Base-by-base conservation (phyloP, 2,329 filamentous ascomycete species). In the Colletotrichum coccodes region DNA sequence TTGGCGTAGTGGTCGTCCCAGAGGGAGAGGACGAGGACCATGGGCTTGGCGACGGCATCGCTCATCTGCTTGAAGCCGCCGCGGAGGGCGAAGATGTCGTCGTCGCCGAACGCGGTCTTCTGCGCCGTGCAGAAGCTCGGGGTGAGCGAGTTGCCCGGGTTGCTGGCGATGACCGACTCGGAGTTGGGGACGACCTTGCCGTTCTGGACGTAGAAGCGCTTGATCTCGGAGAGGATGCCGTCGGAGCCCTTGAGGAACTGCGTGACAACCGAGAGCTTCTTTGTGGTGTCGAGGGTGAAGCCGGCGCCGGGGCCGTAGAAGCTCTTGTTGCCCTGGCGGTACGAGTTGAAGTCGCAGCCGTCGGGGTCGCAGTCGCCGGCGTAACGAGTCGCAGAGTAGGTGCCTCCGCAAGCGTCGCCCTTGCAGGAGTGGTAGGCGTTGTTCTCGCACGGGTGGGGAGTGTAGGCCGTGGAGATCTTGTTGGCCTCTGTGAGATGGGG, bases 261-360 rank as follows among this genome's bases (percentile, higher is more conserved):
- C 11, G 90, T 92, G 65, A 92, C 87, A 28, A 92, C 89, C 9
- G 90, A 92, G 73, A 92, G 78, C 73, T 87, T 86, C 75, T 84
- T 81, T 71, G 78, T 85, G 62, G 89, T 90, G 76, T 91, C 86
- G 72, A 92, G 80, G 58, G 81, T 89, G 76, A 82, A 83, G 71
- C 84, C 83, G 0, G 84, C 79, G 58, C 79, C 80, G n/a, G 72
- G 74, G 60, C 90, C 91, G 81, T 88, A 92, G 83, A 91, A 92
- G 77, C 79, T 81, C 68, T 82, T 82, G 79, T 89, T 85, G 70
- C 90, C 91, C 83, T 88, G 84, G 76, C 90, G 90, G 86, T 87
- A 92, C 44, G 85, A 77, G 85, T 92, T 91, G 85, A 90, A 92
- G 78, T 92, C 90, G 75, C 91, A 92, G 46, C 90, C 90, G 74